These are phyloP conservation scores for Rehmannia glutinosa DNA, from an alignment of 257 asterid species.

Conservation along the genomic window DNA sequence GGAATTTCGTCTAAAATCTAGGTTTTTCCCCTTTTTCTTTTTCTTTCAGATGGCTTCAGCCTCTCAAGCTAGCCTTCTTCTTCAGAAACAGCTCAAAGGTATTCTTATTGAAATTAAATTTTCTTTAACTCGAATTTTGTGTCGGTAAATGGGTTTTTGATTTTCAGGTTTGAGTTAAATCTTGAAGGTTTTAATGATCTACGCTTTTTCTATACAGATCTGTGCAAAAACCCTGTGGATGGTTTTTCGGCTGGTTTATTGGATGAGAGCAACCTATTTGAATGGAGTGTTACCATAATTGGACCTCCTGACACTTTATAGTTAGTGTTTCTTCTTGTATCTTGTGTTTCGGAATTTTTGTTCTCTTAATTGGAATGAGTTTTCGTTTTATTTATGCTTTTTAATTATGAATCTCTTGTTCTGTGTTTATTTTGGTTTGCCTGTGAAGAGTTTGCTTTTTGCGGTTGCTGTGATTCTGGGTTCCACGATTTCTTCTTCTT, in stretches of 20 bases:
- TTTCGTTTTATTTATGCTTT: background rate
- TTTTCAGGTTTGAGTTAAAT: slow-evolving; percentile 16
- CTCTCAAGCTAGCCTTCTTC: slow-evolving; percentile 90
- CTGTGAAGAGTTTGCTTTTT: background rate
- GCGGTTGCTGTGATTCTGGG: background rate
- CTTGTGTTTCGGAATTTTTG: background rate
- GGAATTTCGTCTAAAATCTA: slow-evolving; percentile 16
- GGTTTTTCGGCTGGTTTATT: slow-evolving; percentile 97
- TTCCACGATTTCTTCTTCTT: background rate
- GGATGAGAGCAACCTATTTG: slow-evolving; percentile 79
- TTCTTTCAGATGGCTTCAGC: slow-evolving; percentile 56
- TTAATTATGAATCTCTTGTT: background rate
- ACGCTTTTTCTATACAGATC: slow-evolving; percentile 58
- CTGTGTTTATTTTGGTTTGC: background rate
- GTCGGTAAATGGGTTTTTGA: slow-evolving; percentile 15
- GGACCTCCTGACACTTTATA: slow-evolving; percentile 97
- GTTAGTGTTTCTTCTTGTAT: slow-evolving; percentile 41
- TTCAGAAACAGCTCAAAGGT: slow-evolving; percentile 97
- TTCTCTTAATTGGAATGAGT: background rate
- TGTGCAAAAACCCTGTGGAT: slow-evolving; percentile 85
- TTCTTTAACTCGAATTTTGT: background rate
- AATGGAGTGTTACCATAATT: slow-evolving; percentile 95
- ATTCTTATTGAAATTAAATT: background rate
- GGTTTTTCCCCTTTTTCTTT: background rate
- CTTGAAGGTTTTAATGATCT: slow-evolving; percentile 46